Conservation (phyloP, 176 grass and related monocot species). For the Melocanna baccifera region DNA sequence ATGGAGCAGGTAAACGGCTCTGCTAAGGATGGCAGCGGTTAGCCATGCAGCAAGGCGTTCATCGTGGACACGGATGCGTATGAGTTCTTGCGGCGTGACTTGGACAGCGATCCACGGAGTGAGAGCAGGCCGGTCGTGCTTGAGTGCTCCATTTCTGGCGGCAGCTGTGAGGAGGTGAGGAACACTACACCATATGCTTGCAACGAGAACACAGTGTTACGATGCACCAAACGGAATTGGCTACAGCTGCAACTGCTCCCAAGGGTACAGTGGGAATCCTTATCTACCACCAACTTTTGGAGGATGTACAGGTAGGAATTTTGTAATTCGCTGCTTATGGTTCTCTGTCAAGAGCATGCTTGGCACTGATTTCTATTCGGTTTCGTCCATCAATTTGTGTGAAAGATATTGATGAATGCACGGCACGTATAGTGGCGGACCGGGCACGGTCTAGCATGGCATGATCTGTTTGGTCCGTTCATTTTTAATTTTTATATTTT, state of each 20-base stretch:
- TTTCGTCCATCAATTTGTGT: background rate
- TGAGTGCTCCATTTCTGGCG: constrained; percentile 33
- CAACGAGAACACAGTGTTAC: constrained; percentile 12
- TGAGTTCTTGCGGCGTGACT: background rate
- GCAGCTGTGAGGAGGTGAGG: constrained; percentile 21
- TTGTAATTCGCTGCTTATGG: background rate
- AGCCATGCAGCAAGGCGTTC: constrained; percentile 21
- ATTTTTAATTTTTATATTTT: too few species aligned
- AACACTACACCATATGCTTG: background rate
- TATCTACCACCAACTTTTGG: background rate
- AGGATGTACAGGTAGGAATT: constrained; percentile 29
- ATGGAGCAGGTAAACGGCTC: background rate
- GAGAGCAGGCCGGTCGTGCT: background rate
- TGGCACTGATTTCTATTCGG: background rate
- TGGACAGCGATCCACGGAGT: too few species aligned
- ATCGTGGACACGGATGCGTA: background rate
- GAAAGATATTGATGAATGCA: constrained; percentile 34
- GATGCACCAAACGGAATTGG: constrained; percentile 22
- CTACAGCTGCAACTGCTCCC: constrained; percentile 44
- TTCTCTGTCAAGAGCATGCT: background rate
- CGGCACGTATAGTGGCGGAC: too few species aligned
- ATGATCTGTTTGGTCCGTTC: fast-evolving
- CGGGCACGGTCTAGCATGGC: too few species aligned
- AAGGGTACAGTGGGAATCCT: constrained; percentile 41
- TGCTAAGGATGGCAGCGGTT: background rate